phyloP scores from a whole-genome alignment of 495 filamentous ascomycete species.

The Penicillium daleae region DNA sequence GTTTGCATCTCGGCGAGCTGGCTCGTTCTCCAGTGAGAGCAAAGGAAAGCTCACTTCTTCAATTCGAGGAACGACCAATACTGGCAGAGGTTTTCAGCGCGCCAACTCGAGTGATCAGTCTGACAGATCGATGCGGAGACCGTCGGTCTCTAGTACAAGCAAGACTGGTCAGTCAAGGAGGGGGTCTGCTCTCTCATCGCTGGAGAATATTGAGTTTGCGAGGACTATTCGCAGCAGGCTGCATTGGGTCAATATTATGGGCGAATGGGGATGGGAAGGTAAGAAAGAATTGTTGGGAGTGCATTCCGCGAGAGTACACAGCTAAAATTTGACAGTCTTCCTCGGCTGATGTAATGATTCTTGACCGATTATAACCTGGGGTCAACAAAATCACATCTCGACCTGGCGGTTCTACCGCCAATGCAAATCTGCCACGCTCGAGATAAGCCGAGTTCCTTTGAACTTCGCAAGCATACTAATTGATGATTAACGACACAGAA shows the following conservation, averaged over 20 bases:
- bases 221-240: slow-evolving; percentile 67
- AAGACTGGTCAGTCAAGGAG: slow-evolving; percentile 24
- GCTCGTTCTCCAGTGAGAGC: slow-evolving; percentile 16
- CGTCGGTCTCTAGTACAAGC: not conserved
- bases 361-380: too few species aligned
- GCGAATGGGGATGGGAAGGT: slow-evolving; percentile 82
- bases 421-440: not conserved
- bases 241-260: slow-evolving; percentile 82
- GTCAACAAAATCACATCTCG: not conserved
- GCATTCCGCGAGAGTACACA: not conserved
- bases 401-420: not conserved
- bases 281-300: slow-evolving; percentile 23
- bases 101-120: slow-evolving; percentile 20
- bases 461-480: slow-evolving; percentile 12
- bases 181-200: slow-evolving; percentile 36
- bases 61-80: slow-evolving; percentile 13
- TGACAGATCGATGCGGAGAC: slow-evolving; percentile 14
- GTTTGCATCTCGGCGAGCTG: slow-evolving; percentile 13
- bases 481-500: slow-evolving; percentile 14
- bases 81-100: not conserved
- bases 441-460: slow-evolving; percentile 6
- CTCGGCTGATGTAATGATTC: slow-evolving; percentile 11
- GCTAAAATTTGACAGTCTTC: slow-evolving; percentile 11
- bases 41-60: slow-evolving; percentile 6
- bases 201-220: slow-evolving; percentile 62